Evolutionary conservation across 768 basidiomycete genomes (phyloP), one percentile per base, ranked within the genome.

Genomic region (Tulasnella sp.): DNA sequence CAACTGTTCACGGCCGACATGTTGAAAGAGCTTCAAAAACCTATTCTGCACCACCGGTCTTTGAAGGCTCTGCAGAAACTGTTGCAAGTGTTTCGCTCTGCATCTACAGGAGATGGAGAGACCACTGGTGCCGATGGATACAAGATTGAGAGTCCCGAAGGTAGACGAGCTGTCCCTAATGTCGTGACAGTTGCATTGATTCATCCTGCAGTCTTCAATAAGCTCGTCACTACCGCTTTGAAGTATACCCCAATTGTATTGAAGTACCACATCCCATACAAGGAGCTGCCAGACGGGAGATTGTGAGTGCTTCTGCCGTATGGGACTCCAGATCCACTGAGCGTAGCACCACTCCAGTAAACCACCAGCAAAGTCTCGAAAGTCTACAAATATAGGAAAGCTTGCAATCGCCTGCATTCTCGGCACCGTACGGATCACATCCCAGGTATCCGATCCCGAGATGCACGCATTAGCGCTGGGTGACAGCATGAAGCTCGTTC

Each of bases 241-340:
- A 81, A 80, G 65, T 99, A 88, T 69, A 93, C 93, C 0, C 93
- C 96, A 2, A 76, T 97, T 37, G 77, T 97, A 6, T 76, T 99
- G 15, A 76, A 79, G 48, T 83, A 93, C 65, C 93, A 97, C 63
- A 74, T 86, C 34, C 93, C 94, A 0, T 90, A 81, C 72, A 94
- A 91, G 71, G 82, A 78, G 1, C 75, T 83, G 23, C 66, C 82
- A 1, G 82, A 82, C 63, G 96, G 93, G 51, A 87, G 84, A 77
- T 84, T 86, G 93, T 94, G 65, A 48, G 87, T 74, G 6, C 37
- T 3, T 41, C 46, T 25, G 5, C 27, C 6, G 1, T n/a, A n/a
- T 25, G 4, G 1, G 14, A 25, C 23, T 11, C 17, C 7, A 2
- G 3, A 23, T 17, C 1, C 21, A 4, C 27, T 48, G 46, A 48